Evolutionary conservation across 2,329 filamentous ascomycete genomes (phyloP), one percentile per base, ranked within the genome.

Genomic region (Parasarocladium wereldwijsianum): DNA sequence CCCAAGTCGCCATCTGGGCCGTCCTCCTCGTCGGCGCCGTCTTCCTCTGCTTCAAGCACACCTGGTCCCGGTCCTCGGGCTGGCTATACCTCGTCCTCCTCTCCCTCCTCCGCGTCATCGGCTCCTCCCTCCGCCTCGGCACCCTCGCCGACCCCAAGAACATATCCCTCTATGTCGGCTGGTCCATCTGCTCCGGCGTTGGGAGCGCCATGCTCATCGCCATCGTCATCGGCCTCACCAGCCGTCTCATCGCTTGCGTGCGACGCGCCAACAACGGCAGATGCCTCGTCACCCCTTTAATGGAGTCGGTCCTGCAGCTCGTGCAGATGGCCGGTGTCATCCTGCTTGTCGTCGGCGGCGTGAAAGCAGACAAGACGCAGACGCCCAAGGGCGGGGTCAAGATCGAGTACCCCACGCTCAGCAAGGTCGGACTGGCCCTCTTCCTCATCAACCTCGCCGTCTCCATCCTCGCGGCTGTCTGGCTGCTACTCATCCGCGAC

Each of bases 41-140:
- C 32, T 30, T 43, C 21, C 35, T 75, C 32, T 70, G 67, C 8
- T 67, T 40, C 34, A 45, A 40, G 10, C 49, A 54, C 32, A 51
- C 71, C 64, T 66, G 63, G 44, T 40, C 51, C 4, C 70, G 74
- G 57, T 62, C 73, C 7, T 65, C 65, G 11, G 71, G 71, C 4
- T 76, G 70, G 27, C 60, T 72, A 14, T 57, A 74, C 8, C 64
- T 77, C 40, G 53, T 76, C 10, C 59, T 77, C 16, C 57, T 72
- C 10, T 57, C 71, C 2, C 52, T 73, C 10, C 57, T 48, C 32
- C 68, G 76, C 54, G 67, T 78, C 32, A 56, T 74, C 28, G 50
- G 57, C 36, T 60, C 70, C 38, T 52, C 57, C n/a, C 33, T 74
- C 9, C 45, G 42, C 32, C 46, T 55, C 6, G 50, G 43, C 26